Base-by-base conservation (phyloP, 202 grass and related monocot genomes). In the Schoenoplectus triqueter region DNA sequence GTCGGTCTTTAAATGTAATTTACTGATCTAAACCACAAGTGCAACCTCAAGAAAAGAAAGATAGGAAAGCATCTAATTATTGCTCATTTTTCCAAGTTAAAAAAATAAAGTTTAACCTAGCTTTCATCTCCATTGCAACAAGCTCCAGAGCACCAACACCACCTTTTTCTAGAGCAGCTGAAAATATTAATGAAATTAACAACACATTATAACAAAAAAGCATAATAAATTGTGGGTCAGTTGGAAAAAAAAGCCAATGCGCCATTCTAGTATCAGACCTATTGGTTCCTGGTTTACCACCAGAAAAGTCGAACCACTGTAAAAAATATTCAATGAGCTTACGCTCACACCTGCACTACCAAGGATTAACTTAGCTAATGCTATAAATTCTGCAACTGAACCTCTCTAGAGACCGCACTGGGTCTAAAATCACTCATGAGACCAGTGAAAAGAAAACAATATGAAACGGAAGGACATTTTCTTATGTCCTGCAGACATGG, bases 111-210 rank as follows among this genome's bases (percentile, higher is more conserved):
- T 66, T 82, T 69, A 84, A 99, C 96, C 96, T 96, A 84, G 96
- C 93, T 94, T 99, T 99, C 96, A 99, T 95, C 85, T 99, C 93
- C 96, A 99, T 99, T 64, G 96, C 96, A 87, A 99, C 96, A 74
- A 99, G 96, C 89, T 99, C 96, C 85, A 99, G 92, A 75, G 96
- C 96, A 74, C 96, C 96, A 77, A 99, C 96, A 89, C 96, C 93
- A 86, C 96, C 96, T 92, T 99, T 99, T 87, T 99, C 96, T 82
- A 99, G 93, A 85, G 93, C 93, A 62, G 88, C 96, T 99, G 84
- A 84, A 94, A 71, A 88, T 68, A 5, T 56, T 66, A 2, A 47
- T 74, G 49, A 80, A 73, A 59, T 69, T 59, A 41, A 77, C 20
- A 82, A 78, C 21, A 44, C 1, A 44, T 78, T 41, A 44, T 55